Evolutionary conservation across 306 rosid genomes (phyloP), one percentile per base, ranked within the genome.

Genomic region (Vigna mungo): DNA sequence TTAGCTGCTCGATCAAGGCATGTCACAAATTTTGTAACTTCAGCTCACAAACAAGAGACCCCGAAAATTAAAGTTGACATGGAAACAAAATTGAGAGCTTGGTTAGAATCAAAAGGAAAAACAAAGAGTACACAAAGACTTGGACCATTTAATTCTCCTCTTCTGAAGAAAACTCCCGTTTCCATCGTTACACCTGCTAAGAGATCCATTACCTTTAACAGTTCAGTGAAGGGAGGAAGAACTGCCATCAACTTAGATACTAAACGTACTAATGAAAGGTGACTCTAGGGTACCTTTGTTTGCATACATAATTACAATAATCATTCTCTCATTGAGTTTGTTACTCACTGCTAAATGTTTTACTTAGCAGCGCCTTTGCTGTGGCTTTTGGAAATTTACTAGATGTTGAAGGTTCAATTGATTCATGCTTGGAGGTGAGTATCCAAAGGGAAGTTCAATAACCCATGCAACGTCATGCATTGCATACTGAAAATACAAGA

Each of bases 1-100:
- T 84, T 92, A 79, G 99, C 99, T 47, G 93, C 99, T 70, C 82
- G 97, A 60, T 95, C 97, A 6, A 89, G 97, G 79, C 90, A 92
- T 67, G 80, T 95, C 58, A 84, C 96, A 14, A 95, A 95, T 75
- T 79, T 80, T 71, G 86, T 92, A 46, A 70, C 87, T 76, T 91
- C 94, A 39, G 82, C 85, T 72, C 87, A 83, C 10, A 90, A 86
- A 79, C 90, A 76, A 69, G 97, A 91, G 83, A 95, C 96, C 59
- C 92, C 92, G 16, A 87, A 86, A 55, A 77, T 80, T 46, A 89
- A 81, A 75, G 88, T 95, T 23, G 93, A 90, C 85, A 95, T 95
- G 98, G 96, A 92, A 85, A 93, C 87, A 17, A 95, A 92, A 78
- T 83, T 95, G 75, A 87, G 46, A 71, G 84, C 93, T 79, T 95